A percentile compares a stretch with the other conserved stretches of the same genome.
Evolutionary conservation across 179 eudicot species (phyloP).

Genomic region (Kewa caespitosa): DNA sequence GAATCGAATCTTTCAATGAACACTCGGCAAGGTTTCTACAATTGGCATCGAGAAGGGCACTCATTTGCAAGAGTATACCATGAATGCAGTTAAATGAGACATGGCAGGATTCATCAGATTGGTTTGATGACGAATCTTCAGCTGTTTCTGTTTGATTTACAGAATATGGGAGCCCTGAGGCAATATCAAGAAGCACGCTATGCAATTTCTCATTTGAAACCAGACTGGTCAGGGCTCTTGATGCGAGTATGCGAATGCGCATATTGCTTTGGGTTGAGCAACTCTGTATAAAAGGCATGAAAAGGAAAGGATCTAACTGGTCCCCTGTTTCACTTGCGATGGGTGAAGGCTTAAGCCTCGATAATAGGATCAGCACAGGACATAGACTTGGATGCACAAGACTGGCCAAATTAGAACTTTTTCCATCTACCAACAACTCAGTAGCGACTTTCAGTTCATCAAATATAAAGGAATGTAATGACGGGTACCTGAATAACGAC

Average conservation of each 20-base stretch:
- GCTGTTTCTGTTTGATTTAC: constrained; percentile 26
- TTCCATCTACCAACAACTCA: constrained; percentile 50
- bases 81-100: constrained; percentile 73
- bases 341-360: constrained; percentile 92
- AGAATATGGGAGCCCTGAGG: constrained; percentile 56
- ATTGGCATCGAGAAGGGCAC: constrained; percentile 71
- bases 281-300: constrained; percentile 81
- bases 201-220: constrained; percentile 93
- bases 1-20: constrained; percentile 54
- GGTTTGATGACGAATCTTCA: constrained; percentile 1
- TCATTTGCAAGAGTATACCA: constrained; percentile 76
- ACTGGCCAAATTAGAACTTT: constrained; percentile 56
- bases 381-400: constrained; percentile 93
- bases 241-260: constrained; percentile 86
- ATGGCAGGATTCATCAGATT: constrained; percentile 10
- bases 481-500: constrained; percentile 65
- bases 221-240: constrained; percentile 79
- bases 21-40: constrained; percentile 70
- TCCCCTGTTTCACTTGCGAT: constrained; percentile 84
- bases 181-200: constrained; percentile 55
- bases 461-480: constrained; percentile 72
- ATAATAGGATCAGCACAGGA: constrained; percentile 82
- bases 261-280: constrained; percentile 85
- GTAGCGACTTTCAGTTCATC: constrained; percentile 78
- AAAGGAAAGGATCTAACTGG: constrained; percentile 75